Evolutionary conservation across 2,329 filamentous ascomycete species (phyloP), one percentile per base, ranked within the genome.

Genomic region (Exophiala sideris): DNA sequence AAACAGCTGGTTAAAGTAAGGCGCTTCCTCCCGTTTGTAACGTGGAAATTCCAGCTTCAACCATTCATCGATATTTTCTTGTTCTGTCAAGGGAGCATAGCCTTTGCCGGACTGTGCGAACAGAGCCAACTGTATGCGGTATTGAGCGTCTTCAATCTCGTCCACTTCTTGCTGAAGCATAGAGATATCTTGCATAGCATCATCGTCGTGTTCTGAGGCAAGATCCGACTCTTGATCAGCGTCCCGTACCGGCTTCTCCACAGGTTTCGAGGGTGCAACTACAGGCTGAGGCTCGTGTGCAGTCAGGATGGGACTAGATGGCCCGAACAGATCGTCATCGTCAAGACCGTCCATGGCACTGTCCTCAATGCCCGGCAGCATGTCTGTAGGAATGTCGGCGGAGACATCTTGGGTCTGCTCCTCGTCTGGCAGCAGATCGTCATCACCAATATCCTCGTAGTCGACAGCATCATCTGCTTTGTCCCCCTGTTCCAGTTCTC

Each of bases 401-500:
- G 50, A 51, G 10, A 49, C 48, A 32, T 63, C 58, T 40, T 51
- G 58, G 8, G 62, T 60, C 11, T 46, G 54, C 54, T 74, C 72
- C 62, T 78, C 76, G 36, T 94, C 89, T 5, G 94, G 89, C 9
- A 90, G 87, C 6, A 96, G 79, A 59, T 96, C 91, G 67, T 95
- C 91, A 68, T 97, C 92, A 61, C 87, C 87, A 58, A 97, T 91
- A 66, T 96, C 89, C 67, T 89, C 90, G 64, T 80, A 99, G 67
- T 99, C 94, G 58, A 94, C 75, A 38, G 94, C 94, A 72, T 97
- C 89, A 56, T 91, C 91, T 50, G 91, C 92, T 71, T 99, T 99
- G 69, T 90, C 87, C 16, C 79, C 80, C 48, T 48, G 77, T 75
- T 48, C 79, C 69, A 49, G 49, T 32, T 56, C 57, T 57, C 54